Evolutionary conservation across 306 rosid species (phyloP).

Genomic region (Fagus sylvatica): DNA sequence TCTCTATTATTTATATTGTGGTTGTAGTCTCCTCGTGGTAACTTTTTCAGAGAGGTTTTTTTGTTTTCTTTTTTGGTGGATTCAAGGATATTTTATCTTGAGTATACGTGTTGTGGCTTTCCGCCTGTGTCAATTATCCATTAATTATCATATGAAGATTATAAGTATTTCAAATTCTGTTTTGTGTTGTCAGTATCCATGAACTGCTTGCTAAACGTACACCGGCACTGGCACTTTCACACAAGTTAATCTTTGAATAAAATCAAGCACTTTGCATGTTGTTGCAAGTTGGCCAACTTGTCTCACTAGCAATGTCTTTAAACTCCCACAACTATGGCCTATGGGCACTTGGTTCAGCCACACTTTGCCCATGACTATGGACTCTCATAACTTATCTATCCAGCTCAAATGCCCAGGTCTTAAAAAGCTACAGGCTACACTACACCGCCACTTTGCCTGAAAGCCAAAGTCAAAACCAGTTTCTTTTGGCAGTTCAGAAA

Average conservation of each 20-base stretch:
- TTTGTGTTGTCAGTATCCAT: not conserved
- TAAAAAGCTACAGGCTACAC: not conserved
- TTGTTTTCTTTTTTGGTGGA: too few species aligned
- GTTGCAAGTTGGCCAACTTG: not conserved
- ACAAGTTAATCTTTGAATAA: not conserved
- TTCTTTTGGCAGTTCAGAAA: not conserved
- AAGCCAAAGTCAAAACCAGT: not conserved
- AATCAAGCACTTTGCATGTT: not conserved
- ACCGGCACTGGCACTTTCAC: not conserved
- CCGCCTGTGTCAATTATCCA: too few species aligned
- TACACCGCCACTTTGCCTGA: not conserved
- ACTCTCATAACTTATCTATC: not conserved
- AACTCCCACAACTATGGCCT: not conserved
- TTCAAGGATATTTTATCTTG: too few species aligned
- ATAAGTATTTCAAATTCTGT: too few species aligned
- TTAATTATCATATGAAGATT: too few species aligned
- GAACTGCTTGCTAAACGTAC: not conserved
- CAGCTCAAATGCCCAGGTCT: slow-evolving; percentile 6
- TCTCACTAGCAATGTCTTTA: too few species aligned
- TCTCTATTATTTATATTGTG: too few species aligned
- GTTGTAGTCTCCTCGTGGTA: too few species aligned
- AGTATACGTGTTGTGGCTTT: too few species aligned
- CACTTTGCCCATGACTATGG: not conserved
- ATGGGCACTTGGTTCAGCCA: not conserved
- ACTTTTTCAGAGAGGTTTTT: too few species aligned